Base-by-base conservation (phyloP, 345 rosid species). In the Salix suchowensis region DNA sequence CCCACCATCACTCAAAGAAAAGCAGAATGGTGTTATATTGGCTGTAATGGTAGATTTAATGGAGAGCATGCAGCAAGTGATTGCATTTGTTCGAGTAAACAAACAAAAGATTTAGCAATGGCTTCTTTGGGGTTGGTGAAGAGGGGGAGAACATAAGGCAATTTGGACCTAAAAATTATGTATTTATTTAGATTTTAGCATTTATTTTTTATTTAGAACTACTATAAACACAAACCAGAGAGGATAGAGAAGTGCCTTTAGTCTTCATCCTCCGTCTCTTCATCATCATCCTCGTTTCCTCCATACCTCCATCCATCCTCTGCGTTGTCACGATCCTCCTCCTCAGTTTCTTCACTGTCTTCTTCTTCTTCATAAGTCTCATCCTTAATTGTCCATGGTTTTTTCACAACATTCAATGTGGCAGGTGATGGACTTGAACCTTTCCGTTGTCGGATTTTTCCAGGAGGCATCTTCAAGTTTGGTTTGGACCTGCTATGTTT, bases 201-300 rank as follows among this genome's bases (percentile, higher is more conserved):
- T 55, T 55, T 55, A n/a, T 55, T 55, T 55, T 40, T 40, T 40
- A 10, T 40, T 40, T 40, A 55, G 14, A 55, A 9, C 62, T n/a
- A 55, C 23, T n/a, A 55, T 4, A n/a, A n/a, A 1, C 62, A 10
- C 62, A 55, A 68, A n/a, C 71, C 52, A 23, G 26, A 32, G 32
- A 39, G 21, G n/a, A 36, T 19, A 13, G 5, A 3, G 8, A 8
- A 68, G 54, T 15, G 32, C 42, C 42, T 46, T 36, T 62, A 93
- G 73, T 93, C 99, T 86, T 93, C 99, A 68, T 96, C 80, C 77
- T 93, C 97, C 0, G 99, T 96, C 86, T 96, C 99, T 81, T 96
- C 99, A 15, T 96, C 97, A 16, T 93, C 95, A 0, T 93, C 97
- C 5, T 90, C 95, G 81, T 88, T 88, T 60, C 86, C 89, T 0